These are phyloP conservation scores for Skeletonema costatum DNA, from an alignment of 108 stramenopile species.

Conservation along the genomic window DNA sequence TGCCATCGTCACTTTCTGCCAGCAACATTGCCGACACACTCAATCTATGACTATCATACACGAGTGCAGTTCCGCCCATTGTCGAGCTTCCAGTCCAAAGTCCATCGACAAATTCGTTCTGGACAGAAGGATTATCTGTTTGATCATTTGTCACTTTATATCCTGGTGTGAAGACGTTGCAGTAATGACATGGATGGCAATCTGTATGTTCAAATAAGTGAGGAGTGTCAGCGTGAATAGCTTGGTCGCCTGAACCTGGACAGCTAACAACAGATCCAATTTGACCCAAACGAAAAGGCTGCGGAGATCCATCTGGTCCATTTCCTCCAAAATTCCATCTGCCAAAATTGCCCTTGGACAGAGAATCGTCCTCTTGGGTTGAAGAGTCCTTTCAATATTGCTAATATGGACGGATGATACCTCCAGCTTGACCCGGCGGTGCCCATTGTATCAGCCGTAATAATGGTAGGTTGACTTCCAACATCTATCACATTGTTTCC, in stretches of 20 bases:
- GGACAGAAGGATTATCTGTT: constrained; percentile 17
- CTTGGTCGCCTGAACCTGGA: constrained; percentile 83
- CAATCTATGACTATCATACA: constrained; percentile 76
- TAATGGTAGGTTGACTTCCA: constrained; percentile 23
- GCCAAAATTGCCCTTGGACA: constrained; percentile 78
- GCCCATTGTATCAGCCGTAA: constrained; percentile 24
- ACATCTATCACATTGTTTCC: not conserved
- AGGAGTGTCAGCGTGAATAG: constrained; percentile 88
- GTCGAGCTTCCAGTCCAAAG: constrained; percentile 44
- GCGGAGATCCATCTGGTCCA: constrained; percentile 81
- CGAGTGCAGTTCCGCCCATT: constrained; percentile 86
- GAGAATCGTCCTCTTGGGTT: constrained; percentile 56
- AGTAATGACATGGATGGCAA: constrained; percentile 83
- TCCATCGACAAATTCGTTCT: constrained; percentile 41
- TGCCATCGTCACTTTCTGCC: constrained; percentile 18
- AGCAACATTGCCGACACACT: constrained; percentile 57
- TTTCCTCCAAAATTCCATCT: constrained; percentile 85
- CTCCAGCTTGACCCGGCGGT: constrained; percentile 38
- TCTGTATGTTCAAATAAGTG: constrained; percentile 80
- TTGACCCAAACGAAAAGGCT: constrained; percentile 71
- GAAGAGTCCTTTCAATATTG: constrained; percentile 63
- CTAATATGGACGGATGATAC: constrained; percentile 62
- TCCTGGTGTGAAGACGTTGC: constrained; percentile 80
- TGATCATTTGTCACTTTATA: constrained; percentile 18
- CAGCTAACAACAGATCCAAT: constrained; percentile 86